Evolutionary conservation across 2,329 filamentous ascomycete species (phyloP), one percentile per base, ranked within the genome.

Genomic region (Pseudonectria buxi): DNA sequence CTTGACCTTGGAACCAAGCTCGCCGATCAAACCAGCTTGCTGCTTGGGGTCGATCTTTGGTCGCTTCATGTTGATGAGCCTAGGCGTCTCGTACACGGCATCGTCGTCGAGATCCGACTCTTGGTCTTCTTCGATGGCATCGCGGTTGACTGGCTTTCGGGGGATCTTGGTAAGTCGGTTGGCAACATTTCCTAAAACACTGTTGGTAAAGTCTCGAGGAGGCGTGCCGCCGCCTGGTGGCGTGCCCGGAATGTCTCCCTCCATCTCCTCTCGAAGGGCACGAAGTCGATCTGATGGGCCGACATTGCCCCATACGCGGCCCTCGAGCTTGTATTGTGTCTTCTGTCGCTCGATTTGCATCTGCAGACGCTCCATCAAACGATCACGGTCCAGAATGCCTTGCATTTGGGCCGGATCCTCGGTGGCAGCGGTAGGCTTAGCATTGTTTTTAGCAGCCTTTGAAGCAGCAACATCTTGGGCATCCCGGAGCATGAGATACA

Each of bases 401-500:
- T 88, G 80, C 82, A 90, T 87, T 36, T 82, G 83, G 22, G 77
- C 69, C 15, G 86, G 78, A 56, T 92, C 83, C 14, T 74, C 76
- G 27, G 78, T 73, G 32, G 61, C 72, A 26, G 80, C 63, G 30
- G 49, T 37, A 36, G 62, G 68, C 27, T 67, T 67, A 49, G 70
- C 66, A 34, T 62, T 68, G 44, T 67, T 67, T 58, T 78, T 80
- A 36, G 64, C 65, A 35, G 87, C 85, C 51, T 86, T 86, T 4
- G 90, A 88, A 15, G 88, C 89, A 30, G 90, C 90, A 47, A 95
- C 87, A 54, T 98, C 90, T 62, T 96, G 90, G 26, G 92, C 90
- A 62, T 98, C 92, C 42, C 90, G 81, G 45, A 98, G 81, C 92
- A 98, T 98, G 37, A 98, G 82, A 61, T 96, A 98, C 14, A 98